phyloP scores from a whole-genome alignment of 2,329 filamentous ascomycete genomes.

The Metarhizium guizhouense region DNA sequence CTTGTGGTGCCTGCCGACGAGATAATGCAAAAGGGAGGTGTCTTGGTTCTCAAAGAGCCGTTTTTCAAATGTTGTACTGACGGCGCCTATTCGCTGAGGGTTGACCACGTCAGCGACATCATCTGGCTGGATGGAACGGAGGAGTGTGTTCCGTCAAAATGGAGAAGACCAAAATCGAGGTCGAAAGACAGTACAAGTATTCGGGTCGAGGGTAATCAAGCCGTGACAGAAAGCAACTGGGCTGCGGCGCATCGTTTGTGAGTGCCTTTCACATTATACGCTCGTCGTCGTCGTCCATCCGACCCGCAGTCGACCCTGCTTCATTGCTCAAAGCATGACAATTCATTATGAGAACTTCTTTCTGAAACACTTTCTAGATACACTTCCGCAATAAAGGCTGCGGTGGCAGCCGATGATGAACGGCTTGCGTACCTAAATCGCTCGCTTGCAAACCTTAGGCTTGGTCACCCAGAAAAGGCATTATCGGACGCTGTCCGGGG shows the following conservation, averaged over 20 bases:
- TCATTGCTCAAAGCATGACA: too few species aligned
- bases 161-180: constrained; percentile 14
- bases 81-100: constrained; percentile 33
- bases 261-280: constrained; percentile 8
- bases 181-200: constrained; percentile 4
- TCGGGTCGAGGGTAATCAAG: constrained; percentile 25
- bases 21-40: constrained; percentile 21
- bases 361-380: constrained; percentile 20
- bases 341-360: not conserved
- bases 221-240: constrained; percentile 18
- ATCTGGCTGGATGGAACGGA: constrained; percentile 26
- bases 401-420: constrained; percentile 24
- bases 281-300: not conserved
- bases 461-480: constrained; percentile 19
- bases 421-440: constrained; percentile 26
- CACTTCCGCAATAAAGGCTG: constrained; percentile 22
- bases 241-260: constrained; percentile 21
- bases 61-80: constrained; percentile 34
- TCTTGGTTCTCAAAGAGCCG: constrained; percentile 43
- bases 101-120: constrained; percentile 45
- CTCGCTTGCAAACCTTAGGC: constrained; percentile 22
- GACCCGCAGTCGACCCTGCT: not conserved
- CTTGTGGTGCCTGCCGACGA: constrained; percentile 21
- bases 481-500: constrained; percentile 19
- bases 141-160: constrained; percentile 28